These are phyloP conservation scores for Monotropa hypopitys DNA, from an alignment of 179 eudicot genomes.

Conservation along the genomic window DNA sequence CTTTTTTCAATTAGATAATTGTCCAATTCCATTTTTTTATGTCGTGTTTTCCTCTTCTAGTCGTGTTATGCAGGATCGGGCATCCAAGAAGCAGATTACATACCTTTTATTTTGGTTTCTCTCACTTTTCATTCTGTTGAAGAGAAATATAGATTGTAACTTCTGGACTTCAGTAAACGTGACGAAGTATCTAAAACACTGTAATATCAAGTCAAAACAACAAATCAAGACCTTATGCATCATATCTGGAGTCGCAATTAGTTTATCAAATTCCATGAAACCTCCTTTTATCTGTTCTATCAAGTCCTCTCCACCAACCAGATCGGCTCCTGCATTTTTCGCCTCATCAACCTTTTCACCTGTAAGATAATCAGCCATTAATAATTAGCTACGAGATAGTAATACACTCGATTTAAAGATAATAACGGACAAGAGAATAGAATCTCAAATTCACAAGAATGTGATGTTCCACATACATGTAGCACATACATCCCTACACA, in stretches of 20 bases:
- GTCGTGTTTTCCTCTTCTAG: no score
- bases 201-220: neutral
- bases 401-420: neutral
- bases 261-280: slow-evolving; percentile 92
- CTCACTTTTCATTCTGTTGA: neutral
- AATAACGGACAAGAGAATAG: neutral
- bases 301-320: slow-evolving; percentile 94
- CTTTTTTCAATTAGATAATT: no score
- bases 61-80: no score
- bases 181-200: neutral
- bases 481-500: neutral
- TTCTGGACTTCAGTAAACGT: neutral
- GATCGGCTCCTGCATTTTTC: slow-evolving; percentile 91
- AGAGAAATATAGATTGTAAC: neutral
- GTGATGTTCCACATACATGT: neutral
- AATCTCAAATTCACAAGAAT: neutral
- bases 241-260: slow-evolving; percentile 98
- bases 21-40: no score
- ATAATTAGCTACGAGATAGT: slow-evolving; percentile 8
- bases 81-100: neutral
- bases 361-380: slow-evolving; percentile 20
- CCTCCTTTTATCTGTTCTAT: slow-evolving; percentile 82
- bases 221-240: slow-evolving; percentile 75
- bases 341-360: slow-evolving; percentile 97
- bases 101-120: neutral